Evolutionary conservation across 1,284 basidiomycete genomes (phyloP).

Genomic region (Earliella scabrosa): DNA sequence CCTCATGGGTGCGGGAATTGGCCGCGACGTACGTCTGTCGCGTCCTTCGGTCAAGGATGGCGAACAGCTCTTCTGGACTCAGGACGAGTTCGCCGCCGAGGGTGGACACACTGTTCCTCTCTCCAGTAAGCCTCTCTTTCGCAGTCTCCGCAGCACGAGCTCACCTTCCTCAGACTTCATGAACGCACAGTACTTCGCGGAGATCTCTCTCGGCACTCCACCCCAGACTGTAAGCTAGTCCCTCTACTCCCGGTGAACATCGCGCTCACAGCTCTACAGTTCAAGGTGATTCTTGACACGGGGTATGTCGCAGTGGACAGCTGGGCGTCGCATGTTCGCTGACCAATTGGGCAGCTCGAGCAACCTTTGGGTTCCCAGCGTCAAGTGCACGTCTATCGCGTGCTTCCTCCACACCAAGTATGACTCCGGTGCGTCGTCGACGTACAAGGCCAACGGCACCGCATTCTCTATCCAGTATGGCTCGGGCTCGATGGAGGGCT

Average conservation of each 20-base stretch:
- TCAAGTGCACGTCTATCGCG: constrained; percentile 91
- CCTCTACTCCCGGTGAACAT: constrained; percentile 1
- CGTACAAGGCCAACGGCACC: constrained; percentile 93
- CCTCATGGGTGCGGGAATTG: constrained; percentile 75
- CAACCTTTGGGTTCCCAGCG: constrained; percentile 94
- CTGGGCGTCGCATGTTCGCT: constrained; percentile 6
- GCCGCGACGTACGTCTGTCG: constrained; percentile 61
- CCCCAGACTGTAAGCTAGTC: constrained; percentile 65
- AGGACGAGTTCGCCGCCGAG: constrained; percentile 67
- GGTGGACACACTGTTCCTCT: constrained; percentile 91
- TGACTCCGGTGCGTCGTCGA: constrained; percentile 81
- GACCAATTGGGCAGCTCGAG: constrained; percentile 60
- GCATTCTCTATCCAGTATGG: constrained; percentile 96
- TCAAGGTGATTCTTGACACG: constrained; percentile 90
- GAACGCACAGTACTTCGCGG: constrained; percentile 97
- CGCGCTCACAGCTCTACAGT: constrained; percentile 40
- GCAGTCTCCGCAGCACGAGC: constrained; percentile 21
- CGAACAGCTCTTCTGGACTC: constrained; percentile 82
- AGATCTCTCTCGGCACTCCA: constrained; percentile 84
- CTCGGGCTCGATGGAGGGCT: constrained; percentile 96
- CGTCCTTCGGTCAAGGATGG: constrained; percentile 51
- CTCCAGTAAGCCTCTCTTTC: constrained; percentile 66
- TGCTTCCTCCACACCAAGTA: constrained; percentile 98
- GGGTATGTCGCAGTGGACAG: constrained; percentile 51
- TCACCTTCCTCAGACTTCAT: constrained; percentile 78